Evolutionary conservation across 345 rosid species (phyloP).

Genomic region (Arabidopsis arenosa): DNA sequence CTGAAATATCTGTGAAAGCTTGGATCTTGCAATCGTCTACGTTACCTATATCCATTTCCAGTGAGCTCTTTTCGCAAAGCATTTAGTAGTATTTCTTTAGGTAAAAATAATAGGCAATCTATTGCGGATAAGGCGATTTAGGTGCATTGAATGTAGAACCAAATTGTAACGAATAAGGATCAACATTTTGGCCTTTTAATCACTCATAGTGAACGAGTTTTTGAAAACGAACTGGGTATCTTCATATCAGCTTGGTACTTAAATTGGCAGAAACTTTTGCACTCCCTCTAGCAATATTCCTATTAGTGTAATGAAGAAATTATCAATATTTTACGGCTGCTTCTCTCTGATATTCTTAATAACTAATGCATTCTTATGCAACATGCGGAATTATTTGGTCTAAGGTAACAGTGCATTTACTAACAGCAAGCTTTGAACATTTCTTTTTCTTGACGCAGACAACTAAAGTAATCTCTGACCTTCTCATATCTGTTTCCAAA

Average conservation of each 20-base stretch:
- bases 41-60: constrained; percentile 17
- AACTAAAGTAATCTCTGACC: constrained; percentile 86
- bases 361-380: constrained; percentile 9
- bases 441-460: constrained; percentile 63
- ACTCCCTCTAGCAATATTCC: constrained; percentile 4
- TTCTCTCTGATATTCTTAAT: constrained; percentile 18
- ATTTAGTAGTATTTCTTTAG: background rate
- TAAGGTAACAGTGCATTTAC: constrained; percentile 9
- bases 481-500: constrained; percentile 94
- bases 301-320: constrained; percentile 11
- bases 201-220: background rate
- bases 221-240: constrained; percentile 14
- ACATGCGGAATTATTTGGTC: constrained; percentile 13
- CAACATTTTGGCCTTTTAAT: constrained; percentile 9
- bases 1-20: constrained; percentile 6
- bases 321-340: background rate
- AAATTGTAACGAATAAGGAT: background rate
- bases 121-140: constrained; percentile 8
- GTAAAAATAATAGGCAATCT: constrained; percentile 4
- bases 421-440: constrained; percentile 5
- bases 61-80: constrained; percentile 17
- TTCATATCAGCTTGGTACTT: constrained; percentile 15
- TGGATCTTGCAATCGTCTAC: constrained; percentile 9
- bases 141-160: constrained; percentile 18
- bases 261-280: constrained; percentile 25